Evolutionary conservation across 192 early-diverging fungal genomes (phyloP), one percentile per base, ranked within the genome.

Genomic region (Coemansia sp.): DNA sequence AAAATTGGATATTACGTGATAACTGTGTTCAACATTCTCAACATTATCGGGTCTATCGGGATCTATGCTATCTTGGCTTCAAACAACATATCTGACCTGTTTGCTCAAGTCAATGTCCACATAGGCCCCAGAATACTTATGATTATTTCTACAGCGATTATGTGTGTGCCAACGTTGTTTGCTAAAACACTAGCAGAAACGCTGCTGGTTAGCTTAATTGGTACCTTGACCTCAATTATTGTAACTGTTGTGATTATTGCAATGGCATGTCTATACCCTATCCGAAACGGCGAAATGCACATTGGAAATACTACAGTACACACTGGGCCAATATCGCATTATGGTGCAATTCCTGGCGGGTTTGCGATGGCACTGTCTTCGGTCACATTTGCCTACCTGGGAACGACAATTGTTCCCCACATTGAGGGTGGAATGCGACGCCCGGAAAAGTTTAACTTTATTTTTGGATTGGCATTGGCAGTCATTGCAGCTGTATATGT

Each of bases 331-430:
- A 48, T 64, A 11, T 35, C 54, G 2, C 72, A 80, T 23, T 65
- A 39, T 59, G 72, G 52, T 15, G 68, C 61, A 9, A 59, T 74
- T 19, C 71, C 72, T n/a, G 60, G 67, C 24, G 77, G 77, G 10
- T 74, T 91, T 52, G 87, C 90, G 0, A 66, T 85, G 27, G 85
- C 88, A 0, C 70, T 93, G 6, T 87, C 86, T 1, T 86, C 87
- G 4, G 86, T 89, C 23, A 71, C 84, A 2, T 92, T 90, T 69
- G 84, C 88, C 2, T 92, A 86, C 47, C 64, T 84, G 50, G 90
- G 90, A 3, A 90, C 91, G 17, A 87, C 87, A 2, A 88, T 92
- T 45, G 91, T 90, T 23, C 87, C 92, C 0, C 88, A 93, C 66
- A 80, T 91, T 0, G 89, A 93, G 55, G 73, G 81, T 4, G 81